Evolutionary conservation across 345 rosid genomes (phyloP), one percentile per base, ranked within the genome.

Genomic region (Physaria fendleri): DNA sequence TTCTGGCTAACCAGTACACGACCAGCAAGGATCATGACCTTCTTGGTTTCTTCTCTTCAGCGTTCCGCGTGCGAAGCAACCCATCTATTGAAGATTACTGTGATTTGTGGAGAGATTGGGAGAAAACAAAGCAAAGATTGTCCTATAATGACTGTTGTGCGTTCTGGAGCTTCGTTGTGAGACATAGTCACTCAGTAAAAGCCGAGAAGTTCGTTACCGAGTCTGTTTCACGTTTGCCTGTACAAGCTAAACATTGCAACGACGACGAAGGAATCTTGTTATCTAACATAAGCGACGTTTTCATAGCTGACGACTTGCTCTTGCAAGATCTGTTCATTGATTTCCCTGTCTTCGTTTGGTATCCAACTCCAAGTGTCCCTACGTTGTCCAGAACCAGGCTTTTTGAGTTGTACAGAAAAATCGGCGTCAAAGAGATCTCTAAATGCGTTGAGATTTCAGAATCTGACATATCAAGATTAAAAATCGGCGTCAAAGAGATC

Each of bases 71-170:
- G 29, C 75, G 65, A 61, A 15, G 41, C 4, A 66, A 45, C 39
- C 94, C 94, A 3, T 75, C 79, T 0, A 16, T 75, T 44, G 77
- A 76, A 20, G 84, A 89, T 54, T 83, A 79, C 68, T 78, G 79
- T 55, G 68, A 51, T 16, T 78, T 89, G 43, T 85, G 97, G 94
- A 75, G 78, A 71, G 63, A 8, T n/a, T 85, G 89, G 94, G 94
- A 81, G 71, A 48, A 21, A 15, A 75, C 68, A 2, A 57, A 44
- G 30, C 35, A 47, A 2, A 32, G 13, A 10, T 49, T 85, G 78
- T 71, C 85, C 2, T 18, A 61, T 6, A 64, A 44, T 0, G 77
- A 81, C 49, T 89, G 91, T 38, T 75, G 75, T 69, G 79, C 91
- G 42, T 89, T 89, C 58, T 89, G 97, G 97, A 27, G 62, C 8